Evolutionary conservation across 1,284 basidiomycete genomes (phyloP), one percentile per base, ranked within the genome.

Genomic region (Grifola frondosa): DNA sequence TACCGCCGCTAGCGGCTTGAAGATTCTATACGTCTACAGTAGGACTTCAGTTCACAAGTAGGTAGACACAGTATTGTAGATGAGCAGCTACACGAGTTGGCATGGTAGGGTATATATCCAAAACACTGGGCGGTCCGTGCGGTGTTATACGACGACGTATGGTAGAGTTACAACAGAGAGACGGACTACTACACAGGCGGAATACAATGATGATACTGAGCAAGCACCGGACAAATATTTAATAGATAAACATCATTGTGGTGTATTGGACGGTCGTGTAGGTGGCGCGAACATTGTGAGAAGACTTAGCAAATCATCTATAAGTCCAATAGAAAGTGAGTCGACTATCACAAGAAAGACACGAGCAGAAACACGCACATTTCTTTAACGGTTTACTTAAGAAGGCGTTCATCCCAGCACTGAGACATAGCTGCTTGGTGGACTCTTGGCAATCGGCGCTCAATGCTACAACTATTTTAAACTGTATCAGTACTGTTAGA

Each of bases 361-460:
- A 30, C 13, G n/a, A 2, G 7, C 12, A 11, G 13, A 28, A n/a
- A 22, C 16, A 65, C 77, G 48, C 46, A 81, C 82, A 66, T 61
- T 78, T 80, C 57, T 70, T 77, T 28, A 85, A 62, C 6, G 83
- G 83, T 63, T 87, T 87, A 57, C 78, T 83, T 49, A 84, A 74
- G 60, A 85, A 87, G 4, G 71, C 69, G 54, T 84, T 84, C 83
- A 87, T 85, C 13, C 83, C 83, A 7, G 83, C 81, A 53, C 80
- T 84, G 15, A 85, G 60, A 54, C 83, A 87, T 11, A 84, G 67
- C 57, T 81, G 77, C 58, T 85, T 85, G 3, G 83, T 85, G 5
- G 81, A 84, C 44, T 84, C 81, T 62, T 87, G 83, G 52, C 80
- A 82, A 59, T 87, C 83, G 1, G 83, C 83, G 54, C 81, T 84